A percentile compares a stretch with the other conserved stretches of the same genome.
These are phyloP conservation scores for Candida nemodendra DNA, from an alignment of 805 yeast species.

Conservation along the genomic window DNA sequence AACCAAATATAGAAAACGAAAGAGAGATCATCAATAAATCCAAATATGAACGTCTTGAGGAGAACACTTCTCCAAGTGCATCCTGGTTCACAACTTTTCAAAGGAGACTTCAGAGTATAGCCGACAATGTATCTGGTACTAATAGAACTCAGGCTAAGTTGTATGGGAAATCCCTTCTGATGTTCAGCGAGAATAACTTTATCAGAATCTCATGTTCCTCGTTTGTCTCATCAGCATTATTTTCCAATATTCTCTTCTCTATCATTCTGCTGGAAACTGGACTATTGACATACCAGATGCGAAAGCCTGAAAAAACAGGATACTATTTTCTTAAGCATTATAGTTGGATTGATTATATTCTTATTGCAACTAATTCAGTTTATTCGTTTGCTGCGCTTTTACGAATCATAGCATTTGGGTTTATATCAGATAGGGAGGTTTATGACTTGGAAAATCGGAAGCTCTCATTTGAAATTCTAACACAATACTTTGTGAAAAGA, in stretches of 20 bases:
- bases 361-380: constrained; percentile 49
- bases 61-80: too few species aligned
- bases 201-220: constrained; percentile 35
- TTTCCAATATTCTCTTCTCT: constrained; percentile 34
- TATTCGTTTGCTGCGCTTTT: constrained; percentile 57
- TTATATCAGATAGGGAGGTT: constrained; percentile 20
- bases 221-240: constrained; percentile 23
- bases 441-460: background rate
- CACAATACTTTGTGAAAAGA: background rate
- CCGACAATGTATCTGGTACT: constrained; percentile 12
- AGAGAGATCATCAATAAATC: background rate
- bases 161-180: constrained; percentile 38
- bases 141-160: background rate
- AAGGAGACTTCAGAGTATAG: background rate
- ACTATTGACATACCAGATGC: constrained; percentile 51
- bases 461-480: background rate
- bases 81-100: background rate
- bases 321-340: constrained; percentile 39
- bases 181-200: constrained; percentile 34
- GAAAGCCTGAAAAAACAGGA: constrained; percentile 45
- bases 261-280: constrained; percentile 45
- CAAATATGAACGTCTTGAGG: background rate
- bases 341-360: constrained; percentile 51
- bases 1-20: background rate
- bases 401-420: constrained; percentile 68